Evolutionary conservation across 2,329 filamentous ascomycete species (phyloP).

Genomic region (Xenosphaeropsis pyriputrescens): DNA sequence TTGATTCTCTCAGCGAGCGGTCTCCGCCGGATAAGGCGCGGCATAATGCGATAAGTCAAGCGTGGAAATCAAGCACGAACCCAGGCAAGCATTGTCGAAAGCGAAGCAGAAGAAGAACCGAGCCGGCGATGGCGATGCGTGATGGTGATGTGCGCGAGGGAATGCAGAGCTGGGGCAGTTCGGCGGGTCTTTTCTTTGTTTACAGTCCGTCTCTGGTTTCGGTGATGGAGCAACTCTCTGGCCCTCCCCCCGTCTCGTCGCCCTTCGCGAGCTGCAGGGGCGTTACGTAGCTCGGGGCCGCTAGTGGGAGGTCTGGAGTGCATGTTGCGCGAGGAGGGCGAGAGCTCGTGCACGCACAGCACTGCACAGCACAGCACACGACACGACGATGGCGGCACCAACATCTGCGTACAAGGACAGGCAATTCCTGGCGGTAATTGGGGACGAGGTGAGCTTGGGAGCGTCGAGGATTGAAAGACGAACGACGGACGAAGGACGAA

Average conservation of each 20-base stretch:
- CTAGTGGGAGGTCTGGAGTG: too few species aligned
- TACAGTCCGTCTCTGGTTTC: neutral
- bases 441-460: constrained; percentile 61
- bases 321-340: too few species aligned
- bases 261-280: constrained; percentile 1
- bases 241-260: too few species aligned
- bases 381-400: constrained; percentile 39
- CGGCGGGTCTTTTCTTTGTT: constrained; percentile 1
- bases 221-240: too few species aligned
- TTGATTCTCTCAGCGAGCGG: constrained; percentile 71
- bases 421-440: constrained; percentile 94
- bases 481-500: too few species aligned
- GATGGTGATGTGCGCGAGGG: too few species aligned
- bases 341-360: neutral
- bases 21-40: constrained; percentile 67
- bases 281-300: neutral
- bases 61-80: too few species aligned
- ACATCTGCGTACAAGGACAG: constrained; percentile 60
- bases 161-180: too few species aligned
- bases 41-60: constrained; percentile 30
- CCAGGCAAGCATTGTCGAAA: too few species aligned
- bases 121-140: too few species aligned
- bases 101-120: too few species aligned
- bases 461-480: too few species aligned
- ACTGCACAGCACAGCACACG: constrained; percentile 2